These are phyloP conservation scores for Myriosclerotinia duriaeana DNA, from an alignment of 2,329 filamentous ascomycete species.

Conservation along the genomic window DNA sequence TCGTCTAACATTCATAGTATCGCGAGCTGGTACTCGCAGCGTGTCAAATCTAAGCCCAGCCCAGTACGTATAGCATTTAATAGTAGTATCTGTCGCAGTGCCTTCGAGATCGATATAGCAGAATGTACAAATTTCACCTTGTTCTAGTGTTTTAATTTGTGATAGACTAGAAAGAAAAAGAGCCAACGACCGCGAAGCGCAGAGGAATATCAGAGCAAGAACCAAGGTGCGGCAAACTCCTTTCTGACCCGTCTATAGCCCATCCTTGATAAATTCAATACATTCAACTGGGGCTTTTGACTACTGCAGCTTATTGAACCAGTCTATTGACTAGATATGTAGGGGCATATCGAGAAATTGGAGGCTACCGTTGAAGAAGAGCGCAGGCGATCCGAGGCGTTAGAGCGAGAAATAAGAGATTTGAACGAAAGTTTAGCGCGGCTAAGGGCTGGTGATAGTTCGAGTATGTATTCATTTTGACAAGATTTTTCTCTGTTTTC, in stretches of 20 bases:
- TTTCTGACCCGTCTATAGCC: background rate
- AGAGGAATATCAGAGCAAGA: constrained; percentile 60
- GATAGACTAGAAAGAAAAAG: constrained; percentile 86
- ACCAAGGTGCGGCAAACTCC: constrained; percentile 15
- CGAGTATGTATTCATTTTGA: constrained; percentile 17
- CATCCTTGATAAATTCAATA: background rate
- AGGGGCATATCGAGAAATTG: constrained; percentile 73
- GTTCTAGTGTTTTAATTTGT: constrained; percentile 54
- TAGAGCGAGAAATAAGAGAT: constrained; percentile 52
- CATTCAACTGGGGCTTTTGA: background rate
- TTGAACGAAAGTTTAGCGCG: constrained; percentile 32
- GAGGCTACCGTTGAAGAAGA: constrained; percentile 61
- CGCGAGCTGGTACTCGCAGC: constrained; percentile 61
- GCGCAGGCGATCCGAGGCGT: constrained; percentile 52
- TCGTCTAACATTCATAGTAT: constrained; percentile 34
- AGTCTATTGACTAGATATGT: background rate
- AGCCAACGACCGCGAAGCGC: constrained; percentile 87
- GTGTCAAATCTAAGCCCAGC: constrained; percentile 68
- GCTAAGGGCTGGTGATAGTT: constrained; percentile 25
- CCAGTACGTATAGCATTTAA: constrained; percentile 17
- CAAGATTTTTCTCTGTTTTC: background rate
- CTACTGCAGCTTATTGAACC: background rate
- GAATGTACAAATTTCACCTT: background rate
- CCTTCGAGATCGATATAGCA: background rate
- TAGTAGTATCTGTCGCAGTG: background rate